These are phyloP conservation scores for Leccinellum luteum DNA, from an alignment of 768 basidiomycete genomes.

Conservation along the genomic window DNA sequence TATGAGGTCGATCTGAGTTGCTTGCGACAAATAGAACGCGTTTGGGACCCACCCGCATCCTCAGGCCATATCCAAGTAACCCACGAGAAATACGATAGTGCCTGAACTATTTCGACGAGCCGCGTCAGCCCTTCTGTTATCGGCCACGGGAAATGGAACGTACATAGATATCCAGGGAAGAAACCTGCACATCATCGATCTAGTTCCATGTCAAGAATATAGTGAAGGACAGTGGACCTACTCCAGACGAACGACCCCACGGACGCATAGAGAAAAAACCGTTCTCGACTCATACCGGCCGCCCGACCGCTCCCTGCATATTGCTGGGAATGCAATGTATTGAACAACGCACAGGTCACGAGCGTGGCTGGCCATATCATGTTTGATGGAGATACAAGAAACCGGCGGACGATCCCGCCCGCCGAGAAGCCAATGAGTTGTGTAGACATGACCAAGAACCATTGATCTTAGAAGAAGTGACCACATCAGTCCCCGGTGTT, in stretches of 20 bases:
- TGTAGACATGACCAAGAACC: conserved; percentile 74
- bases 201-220: neutral
- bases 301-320: conserved; percentile 62
- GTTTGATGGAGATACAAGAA: conserved; percentile 57
- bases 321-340: conserved; percentile 69
- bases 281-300: conserved; percentile 67
- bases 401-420: conserved; percentile 70
- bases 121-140: conserved; percentile 8
- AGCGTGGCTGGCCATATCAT: conserved; percentile 78
- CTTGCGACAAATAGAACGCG: conserved; percentile 15
- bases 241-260: conserved; percentile 58
- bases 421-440: conserved; percentile 83
- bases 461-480: conserved; percentile 52
- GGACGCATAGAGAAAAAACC: conserved; percentile 72
- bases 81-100: conserved; percentile 57
- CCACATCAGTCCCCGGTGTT: conserved; percentile 3
- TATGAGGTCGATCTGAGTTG: conserved; percentile 21
- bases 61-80: conserved; percentile 53
- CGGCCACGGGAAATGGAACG: conserved; percentile 6
- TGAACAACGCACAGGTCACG: conserved; percentile 72
- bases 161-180: conserved; percentile 45
- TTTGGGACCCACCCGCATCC: conserved; percentile 38
- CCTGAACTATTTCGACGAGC: conserved; percentile 35
- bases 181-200: conserved; percentile 31
- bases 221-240: conserved; percentile 25